Evolutionary conservation across 202 grass and related monocot genomes (phyloP).

Genomic region (Schoenoplectus triqueter): DNA sequence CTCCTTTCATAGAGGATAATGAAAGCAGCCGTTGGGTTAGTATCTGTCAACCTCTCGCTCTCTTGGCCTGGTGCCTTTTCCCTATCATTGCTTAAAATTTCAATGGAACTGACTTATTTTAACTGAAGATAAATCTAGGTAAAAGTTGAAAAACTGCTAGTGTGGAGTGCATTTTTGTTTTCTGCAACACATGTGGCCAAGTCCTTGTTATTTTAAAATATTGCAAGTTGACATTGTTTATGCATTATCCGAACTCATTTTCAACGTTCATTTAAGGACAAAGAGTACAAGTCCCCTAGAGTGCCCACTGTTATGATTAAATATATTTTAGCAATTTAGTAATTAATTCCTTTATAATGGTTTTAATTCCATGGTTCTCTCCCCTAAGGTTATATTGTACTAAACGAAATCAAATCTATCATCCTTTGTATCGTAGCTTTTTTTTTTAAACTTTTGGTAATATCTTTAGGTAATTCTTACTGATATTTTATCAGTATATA

Average conservation of each 20-base stretch:
- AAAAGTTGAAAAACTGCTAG: not conserved
- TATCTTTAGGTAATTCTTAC: not conserved
- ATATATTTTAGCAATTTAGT: too few species aligned
- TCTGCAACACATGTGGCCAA: not conserved
- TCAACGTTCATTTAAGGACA: not conserved
- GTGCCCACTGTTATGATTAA: not conserved
- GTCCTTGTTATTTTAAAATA: slow-evolving; percentile 9
- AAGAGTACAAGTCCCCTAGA: too few species aligned
- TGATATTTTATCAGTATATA: not conserved
- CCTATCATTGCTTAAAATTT: not conserved
- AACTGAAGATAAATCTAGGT: not conserved
- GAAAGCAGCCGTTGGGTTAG: not conserved
- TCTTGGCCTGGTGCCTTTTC: not conserved
- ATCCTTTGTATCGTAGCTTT: not conserved
- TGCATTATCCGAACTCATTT: not conserved
- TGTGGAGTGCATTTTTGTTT: not conserved
- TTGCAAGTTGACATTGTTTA: not conserved
- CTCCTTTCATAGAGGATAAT: not conserved
- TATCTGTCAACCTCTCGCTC: not conserved
- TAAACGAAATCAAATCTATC: not conserved
- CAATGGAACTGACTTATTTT: not conserved
- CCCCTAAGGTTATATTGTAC: not conserved
- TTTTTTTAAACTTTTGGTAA: not conserved
- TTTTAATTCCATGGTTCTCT: too few species aligned
- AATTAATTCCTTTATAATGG: not conserved